phyloP scores from a whole-genome alignment of 2,329 filamentous ascomycete species.

The Trematosphaeria pertusa region DNA sequence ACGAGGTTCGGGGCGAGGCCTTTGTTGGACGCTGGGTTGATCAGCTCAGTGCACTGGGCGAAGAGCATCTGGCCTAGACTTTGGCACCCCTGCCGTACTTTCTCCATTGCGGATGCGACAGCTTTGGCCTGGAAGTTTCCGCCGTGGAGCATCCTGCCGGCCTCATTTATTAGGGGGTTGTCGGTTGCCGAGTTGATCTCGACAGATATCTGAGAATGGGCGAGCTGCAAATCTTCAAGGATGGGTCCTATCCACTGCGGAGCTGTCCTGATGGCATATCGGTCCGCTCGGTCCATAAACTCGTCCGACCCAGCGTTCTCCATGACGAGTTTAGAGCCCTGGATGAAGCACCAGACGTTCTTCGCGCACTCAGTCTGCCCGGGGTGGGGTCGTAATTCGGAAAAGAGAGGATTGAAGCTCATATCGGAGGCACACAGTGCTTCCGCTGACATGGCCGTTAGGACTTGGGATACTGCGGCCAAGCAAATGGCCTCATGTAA shows the following conservation, averaged over 20 bases:
- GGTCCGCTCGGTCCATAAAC: constrained; percentile 57
- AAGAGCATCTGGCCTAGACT: constrained; percentile 70
- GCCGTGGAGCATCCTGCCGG: constrained; percentile 61
- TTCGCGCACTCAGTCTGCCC: constrained; percentile 56
- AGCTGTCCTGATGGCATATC: constrained; percentile 69
- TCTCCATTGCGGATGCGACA: constrained; percentile 71
- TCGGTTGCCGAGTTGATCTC: constrained; percentile 74
- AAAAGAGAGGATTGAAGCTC: constrained; percentile 66
- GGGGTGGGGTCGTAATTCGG: constrained; percentile 63
- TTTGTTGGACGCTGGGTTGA: constrained; percentile 66
- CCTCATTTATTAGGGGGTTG: constrained; percentile 66
- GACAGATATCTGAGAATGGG: constrained; percentile 62
- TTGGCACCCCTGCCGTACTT: constrained; percentile 59
- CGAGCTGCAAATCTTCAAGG: constrained; percentile 68
- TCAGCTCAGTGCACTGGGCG: constrained; percentile 67
- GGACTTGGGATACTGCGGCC: constrained; percentile 55
- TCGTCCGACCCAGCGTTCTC: constrained; percentile 7
- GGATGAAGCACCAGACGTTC: constrained; percentile 29
- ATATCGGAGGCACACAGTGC: constrained; percentile 63
- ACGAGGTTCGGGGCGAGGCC: constrained; percentile 69
- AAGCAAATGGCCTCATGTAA: constrained; percentile 26
- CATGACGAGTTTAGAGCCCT: constrained; percentile 29
- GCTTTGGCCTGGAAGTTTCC: constrained; percentile 72
- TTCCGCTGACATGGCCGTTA: constrained; percentile 69
- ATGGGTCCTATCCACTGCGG: constrained; percentile 73